A percentile compares a stretch with the other conserved stretches of the same genome.
phyloP scores from a whole-genome alignment of 306 rosid species.

The Quillaja saponaria region DNA sequence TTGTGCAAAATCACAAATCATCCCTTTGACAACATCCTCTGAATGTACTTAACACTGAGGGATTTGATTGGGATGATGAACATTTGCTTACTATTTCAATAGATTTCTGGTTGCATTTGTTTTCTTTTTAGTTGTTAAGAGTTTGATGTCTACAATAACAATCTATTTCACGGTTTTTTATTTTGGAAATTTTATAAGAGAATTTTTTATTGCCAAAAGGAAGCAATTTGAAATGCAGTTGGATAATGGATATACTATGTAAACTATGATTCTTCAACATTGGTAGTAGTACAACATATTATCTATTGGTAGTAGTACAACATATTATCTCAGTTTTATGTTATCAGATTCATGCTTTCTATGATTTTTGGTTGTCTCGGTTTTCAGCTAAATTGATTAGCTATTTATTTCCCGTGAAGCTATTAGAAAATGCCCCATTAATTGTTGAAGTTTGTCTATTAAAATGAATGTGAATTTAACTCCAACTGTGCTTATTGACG shows the following conservation, averaged over 20 bases:
- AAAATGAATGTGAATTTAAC: neutral
- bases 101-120: neutral
- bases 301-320: too few species aligned
- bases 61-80: slow-evolving; percentile 41
- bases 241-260: too few species aligned
- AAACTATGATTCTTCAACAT: too few species aligned
- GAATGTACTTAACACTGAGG: slow-evolving; percentile 25
- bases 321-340: neutral
- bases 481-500: slow-evolving; percentile 61
- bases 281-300: too few species aligned
- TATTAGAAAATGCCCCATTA: too few species aligned
- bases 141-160: neutral
- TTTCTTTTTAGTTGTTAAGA: neutral
- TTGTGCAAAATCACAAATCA: slow-evolving; percentile 62
- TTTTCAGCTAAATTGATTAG: neutral
- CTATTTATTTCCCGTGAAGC: neutral
- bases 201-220: neutral
- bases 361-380: neutral
- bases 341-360: too few species aligned
- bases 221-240: too few species aligned
- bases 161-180: too few species aligned
- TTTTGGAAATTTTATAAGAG: too few species aligned
- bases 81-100: slow-evolving; percentile 24
- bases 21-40: slow-evolving; percentile 38
- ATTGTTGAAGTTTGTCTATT: neutral